A percentile compares a stretch with the other conserved stretches of the same genome.
Evolutionary conservation across 139 green algal species (phyloP).

Genomic region (Chlorella sp.): DNA sequence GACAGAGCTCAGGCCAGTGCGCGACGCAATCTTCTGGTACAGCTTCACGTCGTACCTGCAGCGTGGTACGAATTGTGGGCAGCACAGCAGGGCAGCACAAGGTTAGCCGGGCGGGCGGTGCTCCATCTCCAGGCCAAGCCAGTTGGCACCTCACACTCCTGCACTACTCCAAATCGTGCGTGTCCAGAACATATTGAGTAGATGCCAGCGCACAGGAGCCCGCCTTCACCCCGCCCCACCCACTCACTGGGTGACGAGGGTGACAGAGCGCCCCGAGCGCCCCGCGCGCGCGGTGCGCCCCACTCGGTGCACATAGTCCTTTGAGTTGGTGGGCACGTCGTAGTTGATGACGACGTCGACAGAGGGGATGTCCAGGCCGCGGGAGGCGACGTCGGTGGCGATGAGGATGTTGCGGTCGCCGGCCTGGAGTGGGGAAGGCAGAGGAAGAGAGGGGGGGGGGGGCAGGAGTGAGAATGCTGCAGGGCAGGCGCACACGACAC

Average conservation of each 20-base stretch:
- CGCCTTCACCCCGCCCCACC: neutral
- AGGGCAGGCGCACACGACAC: too few species aligned
- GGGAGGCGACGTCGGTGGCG: conserved; percentile 91
- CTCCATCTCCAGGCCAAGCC: too few species aligned
- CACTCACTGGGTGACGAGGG: conserved; percentile 91
- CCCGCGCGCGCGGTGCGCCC: conserved; percentile 95
- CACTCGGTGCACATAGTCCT: conserved; percentile 72
- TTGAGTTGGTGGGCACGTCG: conserved; percentile 92
- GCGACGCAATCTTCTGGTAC: too few species aligned
- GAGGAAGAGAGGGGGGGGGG: neutral
- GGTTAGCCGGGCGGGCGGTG: neutral
- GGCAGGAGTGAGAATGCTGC: neutral
- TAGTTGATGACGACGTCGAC: conserved; percentile 97
- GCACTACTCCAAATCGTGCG: too few species aligned
- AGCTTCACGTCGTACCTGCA: too few species aligned
- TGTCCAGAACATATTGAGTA: too few species aligned
- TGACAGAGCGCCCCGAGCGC: conserved; percentile 89
- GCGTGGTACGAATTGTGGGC: neutral
- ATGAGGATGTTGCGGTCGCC: conserved; percentile 89
- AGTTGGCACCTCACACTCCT: too few species aligned
- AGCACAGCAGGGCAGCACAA: neutral
- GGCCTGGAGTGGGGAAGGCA: conserved; percentile 35
- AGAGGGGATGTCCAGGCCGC: conserved; percentile 95
- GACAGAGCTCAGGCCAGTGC: too few species aligned
- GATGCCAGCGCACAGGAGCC: too few species aligned